A percentile compares a stretch with the other conserved stretches of the same genome.
Evolutionary conservation across 148 eudicot genomes (phyloP).

Genomic region (Rhododendron vialii): DNA sequence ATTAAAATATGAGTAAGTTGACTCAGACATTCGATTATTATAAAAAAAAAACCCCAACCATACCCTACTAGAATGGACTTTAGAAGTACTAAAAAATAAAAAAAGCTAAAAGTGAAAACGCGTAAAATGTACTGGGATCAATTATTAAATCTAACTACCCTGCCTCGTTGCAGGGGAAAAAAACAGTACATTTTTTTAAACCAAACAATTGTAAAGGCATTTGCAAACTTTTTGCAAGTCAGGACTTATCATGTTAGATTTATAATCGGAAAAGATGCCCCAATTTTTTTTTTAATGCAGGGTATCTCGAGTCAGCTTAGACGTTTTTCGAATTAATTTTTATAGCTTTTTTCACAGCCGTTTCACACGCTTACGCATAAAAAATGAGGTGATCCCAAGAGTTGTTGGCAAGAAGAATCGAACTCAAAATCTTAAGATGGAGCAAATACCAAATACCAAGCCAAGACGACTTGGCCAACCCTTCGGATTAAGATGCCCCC

Average conservation of each 20-base stretch:
- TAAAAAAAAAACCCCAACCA: not conserved
- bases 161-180: not conserved
- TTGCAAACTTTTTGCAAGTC: not conserved
- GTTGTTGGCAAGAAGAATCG: too few relatives aligned
- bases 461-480: too few relatives aligned
- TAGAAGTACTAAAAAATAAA: too few relatives aligned
- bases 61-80: not conserved
- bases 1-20: too few relatives aligned
- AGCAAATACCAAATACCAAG: accelerated
- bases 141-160: not conserved
- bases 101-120: not conserved
- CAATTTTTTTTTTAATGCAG: too few relatives aligned
- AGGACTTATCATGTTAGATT: not conserved
- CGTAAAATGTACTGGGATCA: not conserved
- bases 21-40: too few relatives aligned
- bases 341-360: accelerated
- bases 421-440: accelerated
- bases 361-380: too few relatives aligned
- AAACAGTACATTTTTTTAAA: not conserved
- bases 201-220: not conserved
- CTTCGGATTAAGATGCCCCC: not conserved
- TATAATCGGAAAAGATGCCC: not conserved
- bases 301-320: too few relatives aligned
- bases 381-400: accelerated
- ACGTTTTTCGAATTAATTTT: accelerated